phyloP scores from a whole-genome alignment of 257 asterid genomes.

The Hygrophila difformis region DNA sequence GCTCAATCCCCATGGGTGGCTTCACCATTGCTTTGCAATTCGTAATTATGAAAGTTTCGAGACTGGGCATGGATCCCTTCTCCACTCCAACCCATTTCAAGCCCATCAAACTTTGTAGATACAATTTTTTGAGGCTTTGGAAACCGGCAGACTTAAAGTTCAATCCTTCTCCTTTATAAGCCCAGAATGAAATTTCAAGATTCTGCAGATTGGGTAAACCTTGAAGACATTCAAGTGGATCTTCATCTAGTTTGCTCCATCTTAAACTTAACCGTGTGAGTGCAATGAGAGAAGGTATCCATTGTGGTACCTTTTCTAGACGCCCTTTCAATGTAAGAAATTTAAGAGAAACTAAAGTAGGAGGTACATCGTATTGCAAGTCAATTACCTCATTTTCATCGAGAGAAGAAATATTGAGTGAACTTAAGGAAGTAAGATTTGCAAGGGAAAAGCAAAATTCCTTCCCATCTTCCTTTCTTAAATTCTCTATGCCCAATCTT shows the following conservation, averaged over 20 bases:
- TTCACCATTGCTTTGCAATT: too few species aligned
- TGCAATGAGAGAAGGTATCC: constrained; percentile 9
- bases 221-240: constrained; percentile 20
- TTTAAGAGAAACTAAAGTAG: not conserved
- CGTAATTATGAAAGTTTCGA: too few species aligned
- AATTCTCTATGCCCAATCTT: too few species aligned
- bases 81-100: constrained; percentile 12
- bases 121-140: constrained; percentile 2
- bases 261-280: not conserved
- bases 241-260: constrained; percentile 2
- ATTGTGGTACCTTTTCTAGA: constrained; percentile 12
- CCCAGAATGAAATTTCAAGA: not conserved
- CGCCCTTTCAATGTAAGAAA: not conserved
- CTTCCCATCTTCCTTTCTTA: too few species aligned
- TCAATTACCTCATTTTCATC: too few species aligned
- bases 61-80: constrained; percentile 11
- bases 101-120: not conserved
- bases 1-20: too few species aligned
- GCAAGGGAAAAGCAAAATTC: too few species aligned
- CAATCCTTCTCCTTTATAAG: constrained; percentile 17
- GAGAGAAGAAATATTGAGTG: too few species aligned
- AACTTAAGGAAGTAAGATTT: too few species aligned
- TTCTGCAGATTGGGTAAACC: constrained; percentile 24
- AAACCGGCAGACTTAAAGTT: constrained; percentile 8
- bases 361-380: not conserved